Base-by-base conservation (phyloP, 1,284 basidiomycete genomes). In the Phaffia rhodozyma region DNA sequence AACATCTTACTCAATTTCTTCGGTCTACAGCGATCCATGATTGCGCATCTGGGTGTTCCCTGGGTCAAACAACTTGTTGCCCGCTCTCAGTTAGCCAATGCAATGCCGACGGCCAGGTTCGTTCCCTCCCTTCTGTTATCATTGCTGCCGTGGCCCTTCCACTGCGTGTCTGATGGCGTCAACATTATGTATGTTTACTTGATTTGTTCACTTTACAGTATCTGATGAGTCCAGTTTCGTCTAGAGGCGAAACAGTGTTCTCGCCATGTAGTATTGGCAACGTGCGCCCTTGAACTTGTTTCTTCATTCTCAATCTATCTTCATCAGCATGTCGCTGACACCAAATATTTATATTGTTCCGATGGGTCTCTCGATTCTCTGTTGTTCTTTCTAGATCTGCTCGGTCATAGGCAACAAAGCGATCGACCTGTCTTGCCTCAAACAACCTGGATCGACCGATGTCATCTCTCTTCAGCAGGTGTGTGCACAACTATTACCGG, bases 251-350 rank as follows among this genome's bases (percentile, higher is more conserved):
- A 71, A 81, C 80, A 61, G 73, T 75, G 9, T 92, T 93, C 73
- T 90, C 87, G 0, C 82, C 77, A 5, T 96, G 91, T 76, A 85
- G 81, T 54, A 72, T 93, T 50, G 91, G 91, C 58, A 93, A 93
- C 73, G 84, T 94, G 65, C 93, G 91, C 86, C 34, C 23, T 25
- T 30, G n/a, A 21, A 23, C 23, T 43, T 25, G 18, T 9, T 34
- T 34, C 9, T 4, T 9, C 4, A 34, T 34, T 5, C 9, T 34
- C 32, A 9, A 9, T 34, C 9, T 9, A 34, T 34, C 9, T 34
- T 9, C 9, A 34, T 4, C 5, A 34, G 9, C 9, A 9, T 34
- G 9, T 34, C 32, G 9, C 32, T 34, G 32, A 34, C 5, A 50
- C 27, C 49, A 18, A 23, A 4, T 21, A 18, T 20, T 18, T 61